These are phyloP conservation scores for Lentinus brumalis DNA, from an alignment of 768 basidiomycete species.

Conservation along the genomic window DNA sequence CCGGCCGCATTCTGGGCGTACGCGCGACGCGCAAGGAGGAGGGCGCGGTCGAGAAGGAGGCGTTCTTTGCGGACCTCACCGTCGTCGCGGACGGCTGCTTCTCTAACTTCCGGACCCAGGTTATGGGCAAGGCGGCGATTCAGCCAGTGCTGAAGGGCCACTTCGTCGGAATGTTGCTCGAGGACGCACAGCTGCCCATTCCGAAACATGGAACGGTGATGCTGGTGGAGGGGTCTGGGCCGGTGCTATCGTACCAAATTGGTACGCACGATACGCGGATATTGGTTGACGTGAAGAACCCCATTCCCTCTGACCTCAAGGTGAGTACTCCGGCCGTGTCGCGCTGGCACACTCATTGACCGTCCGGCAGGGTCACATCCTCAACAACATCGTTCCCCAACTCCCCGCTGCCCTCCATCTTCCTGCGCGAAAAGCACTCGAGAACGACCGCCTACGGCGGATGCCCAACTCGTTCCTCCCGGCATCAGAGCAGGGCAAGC, in stretches of 20 bases:
- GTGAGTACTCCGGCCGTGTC: slow-evolving; percentile 37
- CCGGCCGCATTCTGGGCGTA: slow-evolving; percentile 65
- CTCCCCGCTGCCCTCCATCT: slow-evolving; percentile 74
- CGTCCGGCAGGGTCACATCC: slow-evolving; percentile 59
- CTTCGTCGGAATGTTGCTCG: slow-evolving; percentile 84
- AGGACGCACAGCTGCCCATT: slow-evolving; percentile 74
- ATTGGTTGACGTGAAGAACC: slow-evolving; percentile 85
- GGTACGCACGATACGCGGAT: slow-evolving; percentile 87
- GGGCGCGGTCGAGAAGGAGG: slow-evolving; percentile 42
- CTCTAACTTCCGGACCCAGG: slow-evolving; percentile 80
- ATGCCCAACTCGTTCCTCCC: slow-evolving; percentile 98
- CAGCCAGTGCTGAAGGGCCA: slow-evolving; percentile 67
- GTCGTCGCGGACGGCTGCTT: slow-evolving; percentile 94
- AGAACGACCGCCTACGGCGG: slow-evolving; percentile 76
- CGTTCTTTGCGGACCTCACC: slow-evolving; percentile 75
- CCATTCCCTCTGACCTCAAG: slow-evolving; percentile 82
- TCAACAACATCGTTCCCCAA: slow-evolving; percentile 72
- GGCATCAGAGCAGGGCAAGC: slow-evolving; percentile 61
- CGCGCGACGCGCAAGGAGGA: slow-evolving; percentile 50
- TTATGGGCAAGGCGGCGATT: slow-evolving; percentile 53
- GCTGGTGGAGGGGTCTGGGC: slow-evolving; percentile 78
- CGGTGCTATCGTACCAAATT: slow-evolving; percentile 93
- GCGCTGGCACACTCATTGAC: not conserved
- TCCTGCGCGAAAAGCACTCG: slow-evolving; percentile 67
- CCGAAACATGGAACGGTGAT: slow-evolving; percentile 83